These are phyloP conservation scores for Macrolepiota albuminosa DNA, from an alignment of 768 basidiomycete species.

Conservation along the genomic window DNA sequence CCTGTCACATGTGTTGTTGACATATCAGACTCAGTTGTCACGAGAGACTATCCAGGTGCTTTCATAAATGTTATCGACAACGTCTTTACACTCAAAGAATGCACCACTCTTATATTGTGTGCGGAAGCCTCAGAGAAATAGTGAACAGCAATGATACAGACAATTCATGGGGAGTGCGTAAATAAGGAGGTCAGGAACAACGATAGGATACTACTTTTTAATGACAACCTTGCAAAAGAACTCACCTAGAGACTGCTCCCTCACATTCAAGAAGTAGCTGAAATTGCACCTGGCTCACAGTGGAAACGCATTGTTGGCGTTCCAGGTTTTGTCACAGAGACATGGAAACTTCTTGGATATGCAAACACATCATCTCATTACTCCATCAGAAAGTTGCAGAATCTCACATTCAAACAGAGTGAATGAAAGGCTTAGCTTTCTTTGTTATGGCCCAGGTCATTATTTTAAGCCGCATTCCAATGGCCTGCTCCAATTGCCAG, in stretches of 20 bases:
- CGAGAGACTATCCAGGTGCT: slow-evolving; percentile 23
- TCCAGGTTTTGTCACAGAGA: slow-evolving; percentile 21
- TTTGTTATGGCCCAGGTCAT: too few relatives aligned
- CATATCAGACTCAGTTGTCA: slow-evolving; percentile 26
- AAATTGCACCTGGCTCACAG: slow-evolving; percentile 22
- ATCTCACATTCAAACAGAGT: slow-evolving; percentile 10
- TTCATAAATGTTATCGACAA: slow-evolving; percentile 35
- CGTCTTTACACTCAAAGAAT: too few relatives aligned
- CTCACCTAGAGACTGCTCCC: slow-evolving; percentile 29
- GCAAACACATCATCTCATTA: neutral
- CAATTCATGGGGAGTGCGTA: slow-evolving; percentile 17
- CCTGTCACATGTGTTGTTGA: slow-evolving; percentile 9
- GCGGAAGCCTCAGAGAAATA: slow-evolving; percentile 25
- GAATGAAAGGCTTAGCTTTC: too few relatives aligned
- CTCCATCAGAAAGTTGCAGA: neutral
- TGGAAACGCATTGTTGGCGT: slow-evolving; percentile 30
- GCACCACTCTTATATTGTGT: slow-evolving; percentile 23
- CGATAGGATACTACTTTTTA: slow-evolving; percentile 27
- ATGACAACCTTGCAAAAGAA: slow-evolving; percentile 21
- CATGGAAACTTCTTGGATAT: slow-evolving; percentile 29
- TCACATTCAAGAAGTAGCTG: slow-evolving; percentile 26
- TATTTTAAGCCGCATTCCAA: too few relatives aligned
- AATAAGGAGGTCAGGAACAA: slow-evolving; percentile 31
- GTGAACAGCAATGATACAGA: slow-evolving; percentile 28
- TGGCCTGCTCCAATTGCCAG: too few relatives aligned